Conservation (phyloP, 129 eudicot genomes). For the Artemisia argyi region DNA sequence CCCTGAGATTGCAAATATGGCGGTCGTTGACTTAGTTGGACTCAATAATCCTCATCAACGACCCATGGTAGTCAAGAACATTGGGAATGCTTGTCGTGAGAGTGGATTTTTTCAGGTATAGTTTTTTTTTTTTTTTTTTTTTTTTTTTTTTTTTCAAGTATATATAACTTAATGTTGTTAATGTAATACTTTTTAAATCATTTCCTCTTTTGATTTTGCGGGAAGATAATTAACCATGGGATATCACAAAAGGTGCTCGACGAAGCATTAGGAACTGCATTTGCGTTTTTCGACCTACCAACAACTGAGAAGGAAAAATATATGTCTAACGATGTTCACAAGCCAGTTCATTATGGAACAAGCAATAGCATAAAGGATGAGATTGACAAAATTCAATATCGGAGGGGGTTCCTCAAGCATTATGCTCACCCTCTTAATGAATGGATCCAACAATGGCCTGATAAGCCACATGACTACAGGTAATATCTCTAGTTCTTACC, state of each 20-base stretch:
- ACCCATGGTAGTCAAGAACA: constrained; percentile 24
- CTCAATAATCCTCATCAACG: constrained; percentile 38
- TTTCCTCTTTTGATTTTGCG: too few species aligned
- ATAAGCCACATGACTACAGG: constrained; percentile 63
- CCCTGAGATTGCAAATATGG: constrained; percentile 30
- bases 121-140: neutral
- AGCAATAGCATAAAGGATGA: constrained; percentile 67
- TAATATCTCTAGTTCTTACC: neutral
- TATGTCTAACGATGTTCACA: constrained; percentile 75
- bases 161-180: neutral
- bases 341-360: constrained; percentile 62
- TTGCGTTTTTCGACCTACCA: constrained; percentile 51
- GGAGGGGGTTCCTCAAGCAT: constrained; percentile 80
- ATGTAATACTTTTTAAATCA: too few species aligned
- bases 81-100: constrained; percentile 48
- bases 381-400: constrained; percentile 55
- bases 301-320: constrained; percentile 38
- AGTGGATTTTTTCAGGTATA: constrained; percentile 65
- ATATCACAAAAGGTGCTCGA: constrained; percentile 52
- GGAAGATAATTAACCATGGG: constrained; percentile 61
- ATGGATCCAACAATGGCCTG: constrained; percentile 69
- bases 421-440: constrained; percentile 66
- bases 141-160: neutral
- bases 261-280: constrained; percentile 51
- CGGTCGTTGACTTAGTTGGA: constrained; percentile 48